Conservation (phyloP, 202 grass and related monocot genomes). For the Saccharum hybrid region DNA sequence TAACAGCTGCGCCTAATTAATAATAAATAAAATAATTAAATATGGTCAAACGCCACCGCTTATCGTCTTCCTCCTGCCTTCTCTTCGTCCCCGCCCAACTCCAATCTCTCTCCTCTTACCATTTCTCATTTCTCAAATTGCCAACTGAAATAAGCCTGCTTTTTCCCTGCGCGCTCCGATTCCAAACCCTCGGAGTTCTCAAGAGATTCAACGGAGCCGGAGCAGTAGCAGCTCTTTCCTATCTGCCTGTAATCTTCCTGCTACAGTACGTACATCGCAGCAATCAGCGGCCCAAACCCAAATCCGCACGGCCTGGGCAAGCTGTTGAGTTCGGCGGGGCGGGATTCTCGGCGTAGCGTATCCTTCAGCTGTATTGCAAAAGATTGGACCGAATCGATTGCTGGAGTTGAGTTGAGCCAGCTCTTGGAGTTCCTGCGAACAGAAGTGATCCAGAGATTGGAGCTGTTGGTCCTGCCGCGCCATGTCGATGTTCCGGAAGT, state of each 20-base stretch:
- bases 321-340: not conserved
- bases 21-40: slow-evolving; percentile 22
- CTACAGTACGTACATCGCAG: not conserved
- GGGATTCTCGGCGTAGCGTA: not conserved
- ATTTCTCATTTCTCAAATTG: slow-evolving; percentile 29
- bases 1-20: slow-evolving; percentile 14
- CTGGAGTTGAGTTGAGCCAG: slow-evolving; percentile 14
- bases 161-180: not conserved
- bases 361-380: not conserved
- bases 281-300: slow-evolving; percentile 20
- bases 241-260: not conserved
- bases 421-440: not conserved
- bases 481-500: slow-evolving; percentile 82
- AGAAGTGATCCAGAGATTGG: slow-evolving; percentile 24
- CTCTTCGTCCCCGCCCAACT: slow-evolving; percentile 18
- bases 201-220: slow-evolving; percentile 14
- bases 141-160: not conserved
- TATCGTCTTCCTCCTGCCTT: slow-evolving; percentile 41
- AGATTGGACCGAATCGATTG: slow-evolving; percentile 2
- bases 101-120: slow-evolving; percentile 12
- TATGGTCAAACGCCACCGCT: slow-evolving; percentile 54
- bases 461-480: slow-evolving; percentile 28
- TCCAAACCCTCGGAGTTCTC: not conserved
- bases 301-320: not conserved
- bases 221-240: slow-evolving; percentile 5